phyloP scores from a whole-genome alignment of 2,329 filamentous ascomycete genomes.

The Colletotrichum shisoi region DNA sequence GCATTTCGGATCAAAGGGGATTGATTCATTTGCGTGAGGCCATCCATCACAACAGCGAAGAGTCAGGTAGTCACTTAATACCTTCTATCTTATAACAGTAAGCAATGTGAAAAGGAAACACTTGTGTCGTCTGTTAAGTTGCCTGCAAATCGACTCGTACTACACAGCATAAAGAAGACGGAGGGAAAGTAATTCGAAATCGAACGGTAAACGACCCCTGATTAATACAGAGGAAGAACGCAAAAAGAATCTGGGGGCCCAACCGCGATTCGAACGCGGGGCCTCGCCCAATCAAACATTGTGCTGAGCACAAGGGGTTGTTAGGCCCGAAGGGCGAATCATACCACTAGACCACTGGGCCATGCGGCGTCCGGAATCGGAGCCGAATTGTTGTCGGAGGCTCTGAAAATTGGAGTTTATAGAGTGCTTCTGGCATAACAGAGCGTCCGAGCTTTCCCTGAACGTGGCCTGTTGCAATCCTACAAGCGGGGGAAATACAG shows the following conservation, averaged over 20 bases:
- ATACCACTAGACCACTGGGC: slow-evolving; percentile 39
- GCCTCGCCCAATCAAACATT: slow-evolving; percentile 29
- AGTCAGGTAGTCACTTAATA: no score
- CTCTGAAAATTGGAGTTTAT: not conserved
- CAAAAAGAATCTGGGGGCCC: slow-evolving; percentile 4
- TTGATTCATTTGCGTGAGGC: no score
- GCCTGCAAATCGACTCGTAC: no score
- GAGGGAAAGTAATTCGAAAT: not conserved
- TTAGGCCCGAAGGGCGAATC: slow-evolving; percentile 37
- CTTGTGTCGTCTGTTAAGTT: not conserved
- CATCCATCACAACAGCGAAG: no score
- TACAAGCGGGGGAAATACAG: no score
- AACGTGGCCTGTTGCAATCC: no score
- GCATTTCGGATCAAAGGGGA: no score
- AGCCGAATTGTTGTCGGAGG: not conserved
- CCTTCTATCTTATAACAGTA: no score
- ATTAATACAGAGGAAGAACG: not conserved
- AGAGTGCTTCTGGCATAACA: fast-evolving
- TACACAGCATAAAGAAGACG: no score
- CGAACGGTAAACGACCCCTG: fast-evolving
- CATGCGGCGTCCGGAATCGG: not conserved
- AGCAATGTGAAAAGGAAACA: no score
- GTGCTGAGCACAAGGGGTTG: slow-evolving; percentile 19
- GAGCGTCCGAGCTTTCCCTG: no score
- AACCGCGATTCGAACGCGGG: slow-evolving; percentile 38